Base-by-base conservation (phyloP, 179 eudicot genomes). In the Dionaea muscipula region DNA sequence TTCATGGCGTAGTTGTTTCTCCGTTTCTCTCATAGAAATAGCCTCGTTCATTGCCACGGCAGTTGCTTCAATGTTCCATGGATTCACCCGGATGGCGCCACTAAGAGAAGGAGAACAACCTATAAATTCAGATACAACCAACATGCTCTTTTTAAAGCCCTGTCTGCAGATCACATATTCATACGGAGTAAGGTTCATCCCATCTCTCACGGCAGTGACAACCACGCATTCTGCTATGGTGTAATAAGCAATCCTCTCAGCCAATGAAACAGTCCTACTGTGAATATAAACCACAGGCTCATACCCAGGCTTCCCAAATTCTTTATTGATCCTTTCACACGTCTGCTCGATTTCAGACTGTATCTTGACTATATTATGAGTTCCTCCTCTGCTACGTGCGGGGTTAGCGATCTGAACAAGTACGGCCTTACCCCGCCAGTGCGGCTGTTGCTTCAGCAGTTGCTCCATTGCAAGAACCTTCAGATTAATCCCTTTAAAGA, bases 91-190 rank as follows among this genome's bases (percentile, higher is more conserved):
- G 39, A 86, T 79, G 0, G 97, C 93, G 26, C 97, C 97, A 36
- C 97, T 89, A 17, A 89, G 85, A 36, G 96, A 89, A 19, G 96
- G 96, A 3, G 95, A 89, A 72, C 96, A 88, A 38, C 96, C 96
- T 14, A 88, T 74, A 52, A 88, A 88, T 63, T 88, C 96, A 20
- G 94, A 88, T 37, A 89, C 93, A 51, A 89, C 96, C 45, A 89
- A 49, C 96, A 89, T 89, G 73, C 96, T 89, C 68, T 75, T 89
- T 65, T 85, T 89, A 16, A 78, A 82, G 62, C 95, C 96, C 61
- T 89, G 88, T 18, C 96, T 68, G 54, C 80, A 81, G 59, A 89
- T 77, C 50, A 89, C 64, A 53, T 85, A 89, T 59, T 89, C 97
- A 55, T 89, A 89, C 0, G 97, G 97, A 58, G 85, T 89, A 25